Evolutionary conservation across 768 basidiomycete species (phyloP).

Genomic region (Tulasnella sp.): DNA sequence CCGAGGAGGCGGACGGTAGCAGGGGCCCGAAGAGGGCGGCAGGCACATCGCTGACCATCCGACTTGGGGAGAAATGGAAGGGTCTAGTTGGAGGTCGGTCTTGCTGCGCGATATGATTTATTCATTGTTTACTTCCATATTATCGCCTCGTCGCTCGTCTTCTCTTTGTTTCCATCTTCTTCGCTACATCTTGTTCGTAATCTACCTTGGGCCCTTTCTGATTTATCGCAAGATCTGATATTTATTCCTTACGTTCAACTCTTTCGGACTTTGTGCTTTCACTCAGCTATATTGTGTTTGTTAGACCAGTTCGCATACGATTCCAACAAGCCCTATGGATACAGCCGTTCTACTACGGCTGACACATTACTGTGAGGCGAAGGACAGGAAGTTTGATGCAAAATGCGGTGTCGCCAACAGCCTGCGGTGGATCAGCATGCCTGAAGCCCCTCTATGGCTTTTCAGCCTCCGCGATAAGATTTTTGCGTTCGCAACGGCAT

Average conservation of each 20-base stretch:
- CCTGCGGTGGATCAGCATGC: neutral
- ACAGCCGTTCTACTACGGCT: no score
- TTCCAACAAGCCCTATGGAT: no score
- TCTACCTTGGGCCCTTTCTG: neutral
- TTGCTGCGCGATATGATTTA: conserved; percentile 1
- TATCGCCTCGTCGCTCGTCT: neutral
- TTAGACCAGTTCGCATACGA: no score
- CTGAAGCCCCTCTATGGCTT: neutral
- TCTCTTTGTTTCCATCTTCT: neutral
- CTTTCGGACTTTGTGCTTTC: no score
- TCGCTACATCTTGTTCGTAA: neutral
- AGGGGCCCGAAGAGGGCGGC: neutral
- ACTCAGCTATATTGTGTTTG: no score
- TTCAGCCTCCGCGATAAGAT: neutral
- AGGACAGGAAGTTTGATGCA: conserved; percentile 13
- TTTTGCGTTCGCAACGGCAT: neutral
- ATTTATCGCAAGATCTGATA: neutral
- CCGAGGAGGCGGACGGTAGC: neutral
- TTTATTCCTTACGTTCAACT: neutral
- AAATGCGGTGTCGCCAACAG: conserved; percentile 1
- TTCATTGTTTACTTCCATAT: neutral
- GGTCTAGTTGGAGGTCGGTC: neutral
- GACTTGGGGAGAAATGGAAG: neutral
- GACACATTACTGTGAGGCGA: neutral
- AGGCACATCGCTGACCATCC: neutral